Percentiles rank a stretch among this genome's conserved stretches.
phyloP scores from a whole-genome alignment of 2,329 filamentous ascomycete genomes.

The Pestalotiopsis sp. region DNA sequence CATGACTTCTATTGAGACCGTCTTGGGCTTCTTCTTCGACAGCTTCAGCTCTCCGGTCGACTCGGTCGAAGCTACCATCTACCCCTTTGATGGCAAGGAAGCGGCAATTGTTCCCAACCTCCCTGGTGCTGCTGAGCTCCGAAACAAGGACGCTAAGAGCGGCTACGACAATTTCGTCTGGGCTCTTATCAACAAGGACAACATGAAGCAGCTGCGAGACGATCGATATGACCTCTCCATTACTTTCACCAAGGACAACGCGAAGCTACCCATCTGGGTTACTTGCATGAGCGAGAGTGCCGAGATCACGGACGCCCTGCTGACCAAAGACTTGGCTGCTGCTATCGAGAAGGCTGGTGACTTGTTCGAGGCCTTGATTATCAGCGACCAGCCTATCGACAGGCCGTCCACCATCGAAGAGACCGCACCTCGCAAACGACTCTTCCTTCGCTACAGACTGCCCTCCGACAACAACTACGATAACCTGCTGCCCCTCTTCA shows the following conservation, averaged over 20 bases:
- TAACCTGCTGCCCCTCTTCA: conserved; percentile 73
- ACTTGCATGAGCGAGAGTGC: conserved; percentile 97
- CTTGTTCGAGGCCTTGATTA: conserved; percentile 81
- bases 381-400: conserved; percentile 87
- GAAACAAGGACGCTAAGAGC: conserved; percentile 63
- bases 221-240: conserved; percentile 94
- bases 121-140: conserved; percentile 61
- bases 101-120: conserved; percentile 70
- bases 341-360: conserved; percentile 80
- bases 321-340: conserved; percentile 85
- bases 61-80: conserved; percentile 74
- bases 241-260: conserved; percentile 88
- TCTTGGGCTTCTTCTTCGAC: conserved; percentile 79
- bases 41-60: conserved; percentile 71
- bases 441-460: conserved; percentile 77
- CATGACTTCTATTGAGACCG: conserved; percentile 62
- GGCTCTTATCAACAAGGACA: conserved; percentile 92
- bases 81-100: conserved; percentile 93
- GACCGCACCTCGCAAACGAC: conserved; percentile 80
- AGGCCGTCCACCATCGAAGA: conserved; percentile 89
- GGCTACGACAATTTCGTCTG: conserved; percentile 90
- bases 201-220: conserved; percentile 87
- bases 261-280: conserved; percentile 86
- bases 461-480: conserved; percentile 66
- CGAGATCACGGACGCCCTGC: conserved; percentile 84